Evolutionary conservation across 257 asterid species (phyloP).

Genomic region (Mitragyna speciosa): DNA sequence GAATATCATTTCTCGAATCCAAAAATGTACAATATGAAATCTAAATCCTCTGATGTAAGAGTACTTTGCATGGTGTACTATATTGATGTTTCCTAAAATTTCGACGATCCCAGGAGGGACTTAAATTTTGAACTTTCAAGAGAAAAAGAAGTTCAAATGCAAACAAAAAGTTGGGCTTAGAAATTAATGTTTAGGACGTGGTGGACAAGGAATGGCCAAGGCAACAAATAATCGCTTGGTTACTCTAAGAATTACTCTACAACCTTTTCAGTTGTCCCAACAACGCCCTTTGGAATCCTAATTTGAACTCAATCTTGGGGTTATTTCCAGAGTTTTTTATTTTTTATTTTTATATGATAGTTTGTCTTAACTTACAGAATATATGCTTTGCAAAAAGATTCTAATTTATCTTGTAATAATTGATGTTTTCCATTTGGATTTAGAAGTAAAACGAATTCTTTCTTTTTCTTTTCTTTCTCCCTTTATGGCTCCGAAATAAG

Average conservation of each 20-base stretch:
- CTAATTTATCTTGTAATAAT: no score
- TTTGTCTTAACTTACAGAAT: no score
- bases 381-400: no score
- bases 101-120: neutral
- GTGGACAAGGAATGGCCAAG: neutral
- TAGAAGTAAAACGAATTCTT: no score
- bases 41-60: neutral
- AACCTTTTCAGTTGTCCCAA: neutral
- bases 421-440: no score
- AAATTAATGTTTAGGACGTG: constrained; percentile 1
- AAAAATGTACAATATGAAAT: no score
- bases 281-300: neutral
- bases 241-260: constrained; percentile 5
- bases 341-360: no score
- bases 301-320: neutral
- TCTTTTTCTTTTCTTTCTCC: neutral
- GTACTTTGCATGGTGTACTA: neutral
- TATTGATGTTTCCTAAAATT: neutral
- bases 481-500: neutral
- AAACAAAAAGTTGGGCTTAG: constrained; percentile 2
- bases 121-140: neutral
- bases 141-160: neutral
- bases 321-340: neutral
- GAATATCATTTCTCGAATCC: no score
- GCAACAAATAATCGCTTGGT: neutral